A percentile compares a stretch with the other conserved stretches of the same genome.
These are phyloP conservation scores for Lichtheimia corymbifera DNA, from an alignment of 371 early-diverging fungal genomes.

Conservation along the genomic window DNA sequence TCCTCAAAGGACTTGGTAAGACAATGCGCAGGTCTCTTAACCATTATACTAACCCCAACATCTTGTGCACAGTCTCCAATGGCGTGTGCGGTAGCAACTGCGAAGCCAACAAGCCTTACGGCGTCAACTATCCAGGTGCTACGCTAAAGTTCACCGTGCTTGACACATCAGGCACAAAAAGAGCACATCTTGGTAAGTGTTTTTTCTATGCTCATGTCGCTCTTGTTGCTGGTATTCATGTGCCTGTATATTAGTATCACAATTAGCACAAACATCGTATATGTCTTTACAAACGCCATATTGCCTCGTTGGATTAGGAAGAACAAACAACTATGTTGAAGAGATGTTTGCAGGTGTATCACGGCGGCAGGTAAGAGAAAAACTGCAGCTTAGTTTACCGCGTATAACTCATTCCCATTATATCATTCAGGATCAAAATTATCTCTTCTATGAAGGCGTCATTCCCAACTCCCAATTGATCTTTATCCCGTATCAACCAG, in stretches of 20 bases:
- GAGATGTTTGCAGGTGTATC: constrained; percentile 86
- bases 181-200: constrained; percentile 68
- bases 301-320: constrained; percentile 82
- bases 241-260: constrained; percentile 54
- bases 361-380: constrained; percentile 52
- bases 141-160: constrained; percentile 84
- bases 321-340: constrained; percentile 95
- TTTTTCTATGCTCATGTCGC: background rate
- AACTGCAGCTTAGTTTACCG: too few species aligned
- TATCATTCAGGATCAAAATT: constrained; percentile 29
- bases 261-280: constrained; percentile 80
- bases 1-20: constrained; percentile 80
- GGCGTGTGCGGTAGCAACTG: constrained; percentile 72
- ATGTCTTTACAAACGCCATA: constrained; percentile 81
- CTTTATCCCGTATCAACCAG: constrained; percentile 81
- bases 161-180: constrained; percentile 75
- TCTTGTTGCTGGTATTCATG: background rate
- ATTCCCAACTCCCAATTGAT: constrained; percentile 93
- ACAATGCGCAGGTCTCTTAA: background rate
- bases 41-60: background rate
- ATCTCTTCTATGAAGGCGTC: constrained; percentile 74
- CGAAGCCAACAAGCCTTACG: constrained; percentile 65
- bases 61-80: constrained; percentile 57
- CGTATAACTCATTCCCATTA: background rate
- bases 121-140: constrained; percentile 82